Evolutionary conservation across 257 asterid species (phyloP), one percentile per base, ranked within the genome.

Genomic region (Solanum pinnatisectum): DNA sequence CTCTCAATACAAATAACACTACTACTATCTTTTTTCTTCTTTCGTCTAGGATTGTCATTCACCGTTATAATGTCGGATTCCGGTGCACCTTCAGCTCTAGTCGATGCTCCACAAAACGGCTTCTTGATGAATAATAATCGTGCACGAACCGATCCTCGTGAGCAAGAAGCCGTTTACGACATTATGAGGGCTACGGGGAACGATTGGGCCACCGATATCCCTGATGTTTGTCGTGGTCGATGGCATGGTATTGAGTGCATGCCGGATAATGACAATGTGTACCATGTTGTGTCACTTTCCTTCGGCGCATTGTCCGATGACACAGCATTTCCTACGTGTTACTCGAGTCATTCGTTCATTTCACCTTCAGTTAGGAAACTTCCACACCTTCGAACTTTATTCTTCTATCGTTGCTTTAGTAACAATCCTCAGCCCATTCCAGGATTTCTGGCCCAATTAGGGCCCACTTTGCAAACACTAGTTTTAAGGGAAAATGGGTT

Each of bases 241-340:
- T 96, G 99, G 99, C 99, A 97, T 18, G 99, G 99, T 33, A 97
- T 94, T 3, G 99, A 96, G 90, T 97, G 98, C 89, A 91, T 96
- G 95, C 99, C 96, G 1, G 98, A 97, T 70, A 91, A 91, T 72
- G 93, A 94, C 88, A 94, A 95, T 6, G 94, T 93, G 33, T 94
- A 93, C 86, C 99, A 97, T 22, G 92, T 97, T 0, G 98, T 96
- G 2, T 95, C 98, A 0, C 94, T 96, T 3, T 97, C 99, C 8
- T 97, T 96, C 76, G 99, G 99, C 20, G 93, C 96, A 1, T 71
- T 97, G 67, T 97, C 99, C 0, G 99, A 92, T 25, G 99, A 97
- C 84, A 96, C 98, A 1, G 98, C 99, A 0, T 96, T 97, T 88
- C 99, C 99, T 0, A 95, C 96, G 0, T 97, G 99, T 68, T 96